Base-by-base conservation (phyloP, 768 basidiomycete species). In the Lyophyllum semitale region DNA sequence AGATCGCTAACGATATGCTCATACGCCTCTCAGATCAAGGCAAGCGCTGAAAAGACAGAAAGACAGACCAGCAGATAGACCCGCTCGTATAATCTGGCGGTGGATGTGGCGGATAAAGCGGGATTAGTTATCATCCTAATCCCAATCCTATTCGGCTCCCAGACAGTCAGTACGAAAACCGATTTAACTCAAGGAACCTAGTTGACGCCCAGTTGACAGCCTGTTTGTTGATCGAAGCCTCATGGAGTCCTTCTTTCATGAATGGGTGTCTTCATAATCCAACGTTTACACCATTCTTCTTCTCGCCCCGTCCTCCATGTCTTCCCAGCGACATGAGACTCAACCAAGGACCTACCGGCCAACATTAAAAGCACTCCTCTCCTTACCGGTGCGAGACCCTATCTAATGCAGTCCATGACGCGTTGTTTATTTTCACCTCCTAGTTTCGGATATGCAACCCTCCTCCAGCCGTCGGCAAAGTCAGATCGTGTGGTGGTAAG, bases 381-480 rank as follows among this genome's bases (percentile, higher is more conserved):
- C 71, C 17, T 64, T 79, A 12, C 76, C 78, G 6, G 77, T 77
- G 18, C 47, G 72, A 70, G 20, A 22, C 15, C 15, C 26, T 35
- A 9, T 45, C 26, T 8, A 8, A 18, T 44, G 45, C 20, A 48
- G n/a, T 8, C 37, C 13, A 35, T 49, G 17, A 35, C 25, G 45
- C 18, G 48, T 48, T 27, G 38, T 52, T 26, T 20, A 51, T 23
- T 27, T 48, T 56, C 37, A 32, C 51, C 20, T 18, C 48, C 33
- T 44, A 80, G 77, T 75, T 75, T 57, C 84, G 86, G 11, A 72
- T 87, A 37, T 88, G 86, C 60, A 84, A 87, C 52, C 87, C 85
- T 1, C 86, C 87, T 7, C 84, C 87, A 5, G 80, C 85, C 6
- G 78, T 85, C 0, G 83, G 81, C 32, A 87, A 87, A 67, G 85